These are phyloP conservation scores for Jasminum sambac DNA, from an alignment of 257 asterid genomes.

Conservation along the genomic window DNA sequence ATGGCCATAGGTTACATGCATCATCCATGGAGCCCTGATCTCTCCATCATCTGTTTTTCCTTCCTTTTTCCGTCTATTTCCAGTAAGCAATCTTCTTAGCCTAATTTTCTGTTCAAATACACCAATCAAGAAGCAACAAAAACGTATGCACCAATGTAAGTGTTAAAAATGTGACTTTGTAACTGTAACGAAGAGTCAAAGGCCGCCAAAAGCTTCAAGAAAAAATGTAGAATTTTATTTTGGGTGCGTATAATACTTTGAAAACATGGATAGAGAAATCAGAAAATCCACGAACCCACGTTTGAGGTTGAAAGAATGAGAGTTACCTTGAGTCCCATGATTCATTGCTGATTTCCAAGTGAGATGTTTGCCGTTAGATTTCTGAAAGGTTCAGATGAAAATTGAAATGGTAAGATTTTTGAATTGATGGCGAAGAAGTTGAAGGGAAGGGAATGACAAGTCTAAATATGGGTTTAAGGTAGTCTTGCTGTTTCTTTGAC, in stretches of 20 bases:
- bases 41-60: slow-evolving; percentile 28
- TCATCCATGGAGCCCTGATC: slow-evolving; percentile 41
- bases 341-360: background rate
- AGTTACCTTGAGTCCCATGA: slow-evolving; percentile 55
- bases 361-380: background rate
- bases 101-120: slow-evolving; percentile 29
- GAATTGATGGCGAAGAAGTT: slow-evolving; percentile 6
- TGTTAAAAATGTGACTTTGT: background rate
- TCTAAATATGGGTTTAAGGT: slow-evolving; percentile 8
- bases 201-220: background rate
- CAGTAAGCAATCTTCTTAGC: slow-evolving; percentile 33
- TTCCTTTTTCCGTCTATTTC: slow-evolving; percentile 27
- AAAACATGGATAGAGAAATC: background rate
- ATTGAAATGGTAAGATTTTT: background rate
- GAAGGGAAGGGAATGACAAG: slow-evolving; percentile 26
- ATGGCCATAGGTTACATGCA: slow-evolving; percentile 46
- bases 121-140: background rate
- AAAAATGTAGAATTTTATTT: background rate
- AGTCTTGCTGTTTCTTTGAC: background rate
- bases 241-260: background rate
- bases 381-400: background rate
- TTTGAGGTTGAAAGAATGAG: background rate
- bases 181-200: background rate
- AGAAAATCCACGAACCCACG: background rate
- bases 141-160: background rate